These are phyloP conservation scores for Funneliformis geosporum DNA, from an alignment of 192 early-diverging fungal species.

Conservation along the genomic window DNA sequence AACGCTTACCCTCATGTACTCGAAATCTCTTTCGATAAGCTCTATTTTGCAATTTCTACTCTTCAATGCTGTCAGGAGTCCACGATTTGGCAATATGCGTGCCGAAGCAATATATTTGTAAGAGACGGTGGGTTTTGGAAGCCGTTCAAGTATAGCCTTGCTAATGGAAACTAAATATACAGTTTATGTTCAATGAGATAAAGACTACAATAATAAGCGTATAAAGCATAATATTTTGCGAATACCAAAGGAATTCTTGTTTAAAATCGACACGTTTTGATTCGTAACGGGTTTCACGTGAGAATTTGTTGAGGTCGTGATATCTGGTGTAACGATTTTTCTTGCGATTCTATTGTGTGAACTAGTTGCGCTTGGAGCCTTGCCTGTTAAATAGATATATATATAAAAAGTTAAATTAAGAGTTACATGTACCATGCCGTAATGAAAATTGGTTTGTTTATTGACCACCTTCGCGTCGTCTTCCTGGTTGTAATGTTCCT, in stretches of 20 bases:
- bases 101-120: conserved; percentile 29
- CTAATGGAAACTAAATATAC: background rate
- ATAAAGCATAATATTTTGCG: background rate
- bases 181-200: background rate
- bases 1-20: conserved; percentile 21
- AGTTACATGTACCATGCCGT: background rate
- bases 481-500: conserved; percentile 1
- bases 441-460: background rate
- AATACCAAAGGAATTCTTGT: background rate
- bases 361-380: too few relatives aligned
- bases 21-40: conserved; percentile 30
- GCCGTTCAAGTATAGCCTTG: background rate
- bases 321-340: too few relatives aligned
- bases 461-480: background rate
- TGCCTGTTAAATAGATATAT: too few relatives aligned
- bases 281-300: background rate
- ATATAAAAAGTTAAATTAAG: background rate
- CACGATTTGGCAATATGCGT: conserved; percentile 25
- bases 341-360: too few relatives aligned
- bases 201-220: background rate
- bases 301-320: background rate
- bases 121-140: background rate
- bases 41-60: conserved; percentile 24
- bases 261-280: background rate
- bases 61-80: conserved; percentile 7